phyloP scores from a whole-genome alignment of 2,329 filamentous ascomycete genomes.

The Plenodomus tracheiphilus region DNA sequence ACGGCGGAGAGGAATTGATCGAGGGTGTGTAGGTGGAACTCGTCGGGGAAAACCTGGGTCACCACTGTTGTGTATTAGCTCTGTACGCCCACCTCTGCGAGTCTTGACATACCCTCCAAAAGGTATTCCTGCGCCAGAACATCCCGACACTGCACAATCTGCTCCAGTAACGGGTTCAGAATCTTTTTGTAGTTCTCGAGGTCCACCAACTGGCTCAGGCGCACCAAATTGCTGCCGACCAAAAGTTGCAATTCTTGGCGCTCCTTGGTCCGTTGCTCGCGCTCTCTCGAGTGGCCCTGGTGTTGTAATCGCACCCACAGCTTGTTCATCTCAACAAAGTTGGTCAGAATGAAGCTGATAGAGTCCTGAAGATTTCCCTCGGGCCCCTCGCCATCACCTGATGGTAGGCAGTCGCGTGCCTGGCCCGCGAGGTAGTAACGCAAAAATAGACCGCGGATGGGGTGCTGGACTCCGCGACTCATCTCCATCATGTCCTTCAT shows the following conservation, averaged over 20 bases:
- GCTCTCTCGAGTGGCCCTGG: constrained; percentile 92
- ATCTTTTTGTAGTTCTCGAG: constrained; percentile 94
- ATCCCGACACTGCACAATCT: constrained; percentile 97
- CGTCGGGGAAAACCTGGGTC: constrained; percentile 97
- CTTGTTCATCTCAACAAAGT: constrained; percentile 99
- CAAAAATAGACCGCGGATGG: constrained; percentile 90
- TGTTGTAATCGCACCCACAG: constrained; percentile 97
- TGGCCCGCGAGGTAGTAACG: constrained; percentile 96
- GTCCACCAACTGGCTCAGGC: constrained; percentile 93
- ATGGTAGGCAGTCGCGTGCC: constrained; percentile 84
- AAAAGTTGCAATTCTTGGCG: constrained; percentile 92
- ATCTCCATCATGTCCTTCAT: constrained; percentile 99
- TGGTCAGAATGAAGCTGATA: constrained; percentile 96
- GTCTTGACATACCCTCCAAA: constrained; percentile 65
- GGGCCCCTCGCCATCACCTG: constrained; percentile 81
- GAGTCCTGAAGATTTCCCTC: constrained; percentile 96
- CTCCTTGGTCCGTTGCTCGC: constrained; percentile 91
- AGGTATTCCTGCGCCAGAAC: constrained; percentile 97
- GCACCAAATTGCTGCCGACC: constrained; percentile 94
- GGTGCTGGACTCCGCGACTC: constrained; percentile 96
- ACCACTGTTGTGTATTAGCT: constrained; percentile 66
- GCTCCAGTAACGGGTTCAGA: constrained; percentile 84
- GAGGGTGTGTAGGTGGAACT: constrained; percentile 95
- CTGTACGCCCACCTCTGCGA: not conserved
- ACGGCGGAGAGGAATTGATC: constrained; percentile 95